Evolutionary conservation across 495 filamentous ascomycete genomes (phyloP).

Genomic region (Aspergillus affinis): DNA sequence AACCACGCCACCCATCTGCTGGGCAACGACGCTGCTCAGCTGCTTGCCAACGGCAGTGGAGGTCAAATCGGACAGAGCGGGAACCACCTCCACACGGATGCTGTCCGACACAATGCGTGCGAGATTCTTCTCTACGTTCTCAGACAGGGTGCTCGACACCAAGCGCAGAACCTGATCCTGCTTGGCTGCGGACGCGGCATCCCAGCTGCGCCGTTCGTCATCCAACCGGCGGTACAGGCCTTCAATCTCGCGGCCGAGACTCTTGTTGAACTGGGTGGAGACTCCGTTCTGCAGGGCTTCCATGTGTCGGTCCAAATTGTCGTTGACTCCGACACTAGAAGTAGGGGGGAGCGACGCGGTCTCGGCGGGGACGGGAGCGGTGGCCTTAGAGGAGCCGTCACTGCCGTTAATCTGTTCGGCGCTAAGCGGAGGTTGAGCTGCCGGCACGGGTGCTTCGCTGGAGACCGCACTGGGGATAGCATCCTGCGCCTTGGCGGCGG

Average conservation of each 20-base stretch:
- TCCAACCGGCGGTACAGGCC: constrained; percentile 60
- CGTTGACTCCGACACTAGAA: constrained; percentile 12
- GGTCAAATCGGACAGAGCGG: constrained; percentile 51
- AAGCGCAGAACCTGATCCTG: constrained; percentile 81
- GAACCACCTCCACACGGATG: constrained; percentile 65
- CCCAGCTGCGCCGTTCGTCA: constrained; percentile 62
- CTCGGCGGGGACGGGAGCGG: constrained; percentile 10
- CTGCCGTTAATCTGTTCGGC: constrained; percentile 21
- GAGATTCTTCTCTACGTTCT: constrained; percentile 84
- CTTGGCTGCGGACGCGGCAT: constrained; percentile 64
- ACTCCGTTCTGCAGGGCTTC: constrained; percentile 56
- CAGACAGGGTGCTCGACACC: constrained; percentile 81
- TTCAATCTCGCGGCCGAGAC: constrained; percentile 57
- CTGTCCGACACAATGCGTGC: constrained; percentile 64
- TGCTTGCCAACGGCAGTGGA: constrained; percentile 59
- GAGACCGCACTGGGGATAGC: constrained; percentile 15
- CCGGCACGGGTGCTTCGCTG: constrained; percentile 20
- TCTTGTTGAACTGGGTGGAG: constrained; percentile 54
- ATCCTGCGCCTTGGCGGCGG: constrained; percentile 34
- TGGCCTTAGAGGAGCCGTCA: constrained; percentile 18
- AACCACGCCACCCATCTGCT: constrained; percentile 49
- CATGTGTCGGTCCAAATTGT: constrained; percentile 50
- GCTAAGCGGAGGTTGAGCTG: constrained; percentile 3
- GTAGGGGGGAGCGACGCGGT: constrained; percentile 3
- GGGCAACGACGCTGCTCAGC: constrained; percentile 51